Percentiles rank a stretch among this genome's conserved stretches.
phyloP scores from a whole-genome alignment of 129 eudicot genomes.

The Oenanthe sinensis region DNA sequence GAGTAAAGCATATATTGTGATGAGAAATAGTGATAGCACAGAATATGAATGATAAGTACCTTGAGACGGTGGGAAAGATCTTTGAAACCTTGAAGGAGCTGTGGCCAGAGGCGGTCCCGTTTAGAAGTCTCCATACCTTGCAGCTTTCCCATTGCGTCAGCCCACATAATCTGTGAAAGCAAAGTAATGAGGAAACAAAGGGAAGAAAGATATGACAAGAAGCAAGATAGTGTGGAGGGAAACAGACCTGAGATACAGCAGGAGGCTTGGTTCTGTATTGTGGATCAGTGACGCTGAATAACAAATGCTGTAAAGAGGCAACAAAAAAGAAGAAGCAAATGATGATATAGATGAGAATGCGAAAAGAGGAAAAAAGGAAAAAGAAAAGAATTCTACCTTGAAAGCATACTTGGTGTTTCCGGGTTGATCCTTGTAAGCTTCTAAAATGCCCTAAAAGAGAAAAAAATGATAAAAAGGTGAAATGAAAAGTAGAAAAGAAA shows the following conservation, averaged over 20 bases:
- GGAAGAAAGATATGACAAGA: not conserved
- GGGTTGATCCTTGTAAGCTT: slow-evolving; percentile 86
- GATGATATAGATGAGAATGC: not conserved
- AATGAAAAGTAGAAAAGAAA: not conserved
- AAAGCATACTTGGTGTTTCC: slow-evolving; percentile 82
- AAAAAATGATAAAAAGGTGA: not conserved
- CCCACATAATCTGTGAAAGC: slow-evolving; percentile 84
- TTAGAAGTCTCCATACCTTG: slow-evolving; percentile 94
- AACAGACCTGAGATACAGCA: slow-evolving; percentile 94
- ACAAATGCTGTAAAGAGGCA: slow-evolving; percentile 59
- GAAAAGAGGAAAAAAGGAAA: not conserved
- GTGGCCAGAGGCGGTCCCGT: slow-evolving; percentile 96
- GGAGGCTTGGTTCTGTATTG: slow-evolving; percentile 76
- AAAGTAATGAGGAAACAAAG: slow-evolving; percentile 42
- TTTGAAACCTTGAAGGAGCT: slow-evolving; percentile 87
- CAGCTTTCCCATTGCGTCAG: slow-evolving; percentile 89
- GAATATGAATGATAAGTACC: slow-evolving; percentile 28
- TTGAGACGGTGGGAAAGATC: slow-evolving; percentile 91
- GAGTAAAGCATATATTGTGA: not conserved
- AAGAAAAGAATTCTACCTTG: slow-evolving; percentile 46
- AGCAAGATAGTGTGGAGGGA: not conserved
- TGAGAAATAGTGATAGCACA: not conserved
- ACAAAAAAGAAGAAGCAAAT: not conserved
- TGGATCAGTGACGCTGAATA: slow-evolving; percentile 90
- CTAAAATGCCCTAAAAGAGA: slow-evolving; percentile 59